These are phyloP conservation scores for Papiliotrema terrestris DNA, from an alignment of 1,284 basidiomycete species.

Conservation along the genomic window DNA sequence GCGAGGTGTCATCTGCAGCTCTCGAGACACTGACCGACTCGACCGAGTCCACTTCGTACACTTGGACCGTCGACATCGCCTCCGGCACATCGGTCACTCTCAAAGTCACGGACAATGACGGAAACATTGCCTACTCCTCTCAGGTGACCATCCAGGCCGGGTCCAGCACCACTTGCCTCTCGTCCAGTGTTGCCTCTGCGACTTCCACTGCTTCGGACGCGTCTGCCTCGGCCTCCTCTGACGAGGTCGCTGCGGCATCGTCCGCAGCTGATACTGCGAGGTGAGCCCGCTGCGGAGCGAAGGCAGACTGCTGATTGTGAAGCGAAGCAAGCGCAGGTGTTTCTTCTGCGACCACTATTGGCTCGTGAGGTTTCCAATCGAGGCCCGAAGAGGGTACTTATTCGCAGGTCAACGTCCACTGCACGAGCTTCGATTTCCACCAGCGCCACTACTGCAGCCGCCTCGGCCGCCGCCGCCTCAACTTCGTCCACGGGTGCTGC, in stretches of 20 bases:
- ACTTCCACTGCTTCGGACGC: slow-evolving; percentile 6
- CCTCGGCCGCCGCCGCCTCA: slow-evolving; percentile 5
- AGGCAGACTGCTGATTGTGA: no score
- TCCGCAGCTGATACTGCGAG: slow-evolving; percentile 3
- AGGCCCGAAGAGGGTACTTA: no score
- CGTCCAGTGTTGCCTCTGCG: slow-evolving; percentile 6
- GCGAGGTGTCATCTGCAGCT: slow-evolving; percentile 57
- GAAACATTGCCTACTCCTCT: slow-evolving; percentile 58
- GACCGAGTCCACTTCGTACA: slow-evolving; percentile 50
- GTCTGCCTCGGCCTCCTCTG: background rate
- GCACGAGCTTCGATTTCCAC: background rate
- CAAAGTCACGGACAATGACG: slow-evolving; percentile 46
- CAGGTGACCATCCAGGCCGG: slow-evolving; percentile 55
- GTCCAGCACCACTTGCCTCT: slow-evolving; percentile 39
- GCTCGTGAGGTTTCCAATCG: no score
- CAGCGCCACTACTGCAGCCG: slow-evolving; percentile 5
- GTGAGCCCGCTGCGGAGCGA: slow-evolving; percentile 1
- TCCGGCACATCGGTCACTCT: slow-evolving; percentile 49
- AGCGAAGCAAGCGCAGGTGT: no score
- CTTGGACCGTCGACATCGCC: slow-evolving; percentile 63
- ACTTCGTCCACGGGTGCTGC: background rate
- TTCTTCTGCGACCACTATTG: no score
- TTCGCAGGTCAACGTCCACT: no score
- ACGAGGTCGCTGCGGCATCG: no score
- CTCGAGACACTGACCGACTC: slow-evolving; percentile 50